Base-by-base conservation (phyloP, 164 flowering plant genomes). In the Amborella trichopoda region DNA sequence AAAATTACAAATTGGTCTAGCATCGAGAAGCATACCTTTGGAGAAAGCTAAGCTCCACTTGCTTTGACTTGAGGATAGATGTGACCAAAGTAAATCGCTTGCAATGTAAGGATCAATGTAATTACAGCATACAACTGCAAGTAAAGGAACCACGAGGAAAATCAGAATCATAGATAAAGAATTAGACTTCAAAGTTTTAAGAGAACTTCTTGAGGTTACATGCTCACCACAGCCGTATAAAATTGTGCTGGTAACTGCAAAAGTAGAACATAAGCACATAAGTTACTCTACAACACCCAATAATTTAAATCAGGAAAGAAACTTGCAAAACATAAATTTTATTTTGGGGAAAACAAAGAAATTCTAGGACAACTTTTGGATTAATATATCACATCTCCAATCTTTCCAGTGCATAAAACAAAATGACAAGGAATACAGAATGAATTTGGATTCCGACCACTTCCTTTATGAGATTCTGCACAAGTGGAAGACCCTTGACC, bases 191-290 rank as follows among this genome's bases (percentile, higher is more conserved):
- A 10, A 12, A 24, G 9, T 3, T 28, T 40, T 20, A 30, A n/a
- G n/a, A n/a, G n/a, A n/a, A n/a, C n/a, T n/a, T n/a, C n/a, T n/a
- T n/a, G n/a, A n/a, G n/a, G n/a, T n/a, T n/a, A n/a, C 28, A 37
- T 18, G 45, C 76, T 56, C 66, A 83, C 94, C 75, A 76, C 1
- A 46, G 94, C 94, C 69, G 53, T 79, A 53, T 77, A 84, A 53
- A 33, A 73, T 47, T 84, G 94, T 6, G 94, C 81, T 9, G 94
- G 84, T 52, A 84, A 80, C 89, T 83, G 94, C 74, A 80, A 58
- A 39, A 54, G 27, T 13, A 11, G 52, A 53, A 40, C 27, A 46
- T 8, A 32, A 23, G 32, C 60, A 59, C 13, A 17, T 24, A 20
- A 6, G 13, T 22, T 11, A 21, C 4, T 17, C 42, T 10, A 8